Conservation (phyloP, 202 grass and related monocot genomes). For the Zizania palustris region DNA sequence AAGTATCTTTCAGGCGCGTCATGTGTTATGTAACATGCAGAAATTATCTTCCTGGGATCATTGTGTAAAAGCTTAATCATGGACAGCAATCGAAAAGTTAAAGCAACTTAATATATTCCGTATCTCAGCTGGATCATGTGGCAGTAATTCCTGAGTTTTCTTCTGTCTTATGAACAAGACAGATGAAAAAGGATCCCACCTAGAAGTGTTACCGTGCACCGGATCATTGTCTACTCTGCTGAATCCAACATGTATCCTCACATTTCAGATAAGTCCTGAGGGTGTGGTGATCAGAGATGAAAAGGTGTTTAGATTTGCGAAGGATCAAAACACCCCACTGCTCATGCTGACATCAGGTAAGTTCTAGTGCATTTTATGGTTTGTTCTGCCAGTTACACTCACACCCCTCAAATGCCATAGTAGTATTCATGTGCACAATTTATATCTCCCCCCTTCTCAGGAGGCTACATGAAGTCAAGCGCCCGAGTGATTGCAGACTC, state of each 20-base stretch:
- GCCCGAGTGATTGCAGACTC: constrained; percentile 83
- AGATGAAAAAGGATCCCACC: neutral
- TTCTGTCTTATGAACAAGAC: neutral
- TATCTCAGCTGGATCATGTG: neutral
- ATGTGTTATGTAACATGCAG: neutral
- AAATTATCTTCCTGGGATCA: neutral
- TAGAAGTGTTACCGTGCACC: neutral
- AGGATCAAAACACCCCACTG: constrained; percentile 83
- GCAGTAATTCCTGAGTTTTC: neutral
- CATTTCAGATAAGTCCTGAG: constrained; percentile 66
- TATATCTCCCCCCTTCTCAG: constrained; percentile 38
- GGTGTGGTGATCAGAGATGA: constrained; percentile 84
- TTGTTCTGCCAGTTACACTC: neutral
- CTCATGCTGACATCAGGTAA: constrained; percentile 93
- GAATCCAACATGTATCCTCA: neutral
- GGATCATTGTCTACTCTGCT: neutral
- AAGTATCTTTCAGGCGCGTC: neutral
- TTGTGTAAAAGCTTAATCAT: too few relatives aligned
- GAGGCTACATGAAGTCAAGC: constrained; percentile 96
- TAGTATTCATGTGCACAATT: neutral
- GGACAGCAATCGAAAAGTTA: neutral
- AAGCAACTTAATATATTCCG: neutral
- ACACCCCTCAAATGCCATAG: neutral
- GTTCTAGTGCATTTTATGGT: neutral
- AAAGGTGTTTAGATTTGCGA: constrained; percentile 81